Evolutionary conservation across 257 asterid genomes (phyloP).

Genomic region (Lycium barbarum): DNA sequence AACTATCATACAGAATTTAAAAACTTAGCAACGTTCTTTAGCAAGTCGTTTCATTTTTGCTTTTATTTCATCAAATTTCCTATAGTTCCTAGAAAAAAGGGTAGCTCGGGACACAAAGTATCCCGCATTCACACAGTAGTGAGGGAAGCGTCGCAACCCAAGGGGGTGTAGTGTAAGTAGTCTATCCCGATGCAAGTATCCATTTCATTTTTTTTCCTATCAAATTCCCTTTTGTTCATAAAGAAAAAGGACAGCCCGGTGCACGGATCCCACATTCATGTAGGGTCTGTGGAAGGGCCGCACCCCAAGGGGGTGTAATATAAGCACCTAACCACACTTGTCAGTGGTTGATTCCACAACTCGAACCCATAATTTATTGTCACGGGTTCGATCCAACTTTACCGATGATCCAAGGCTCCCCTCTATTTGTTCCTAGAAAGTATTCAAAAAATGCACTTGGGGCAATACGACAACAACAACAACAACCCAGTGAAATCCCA

Average conservation of each 20-base stretch:
- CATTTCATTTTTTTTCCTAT: too few relatives aligned
- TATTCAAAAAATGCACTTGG: neutral
- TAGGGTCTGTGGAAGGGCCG: neutral
- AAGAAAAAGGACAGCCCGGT: too few relatives aligned
- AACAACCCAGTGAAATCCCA: too few relatives aligned
- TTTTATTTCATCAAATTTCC: neutral
- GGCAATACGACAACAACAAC: too few relatives aligned
- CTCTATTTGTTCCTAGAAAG: neutral
- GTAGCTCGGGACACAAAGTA: neutral
- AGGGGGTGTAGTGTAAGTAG: neutral
- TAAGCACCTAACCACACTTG: neutral
- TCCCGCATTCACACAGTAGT: neutral
- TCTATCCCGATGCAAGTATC: too few relatives aligned
- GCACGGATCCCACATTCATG: neutral
- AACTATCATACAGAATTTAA: slow-evolving; percentile 45
- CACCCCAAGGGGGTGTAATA: neutral
- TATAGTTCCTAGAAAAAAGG: neutral
- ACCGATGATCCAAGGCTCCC: neutral
- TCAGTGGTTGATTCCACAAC: neutral
- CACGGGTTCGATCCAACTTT: neutral
- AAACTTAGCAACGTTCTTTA: neutral
- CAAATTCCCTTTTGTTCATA: too few relatives aligned
- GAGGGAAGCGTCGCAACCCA: neutral
- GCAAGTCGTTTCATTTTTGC: neutral
- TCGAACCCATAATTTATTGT: neutral